phyloP scores from a whole-genome alignment of 1,284 basidiomycete genomes.

The Pseudozyma hubeiensis region DNA sequence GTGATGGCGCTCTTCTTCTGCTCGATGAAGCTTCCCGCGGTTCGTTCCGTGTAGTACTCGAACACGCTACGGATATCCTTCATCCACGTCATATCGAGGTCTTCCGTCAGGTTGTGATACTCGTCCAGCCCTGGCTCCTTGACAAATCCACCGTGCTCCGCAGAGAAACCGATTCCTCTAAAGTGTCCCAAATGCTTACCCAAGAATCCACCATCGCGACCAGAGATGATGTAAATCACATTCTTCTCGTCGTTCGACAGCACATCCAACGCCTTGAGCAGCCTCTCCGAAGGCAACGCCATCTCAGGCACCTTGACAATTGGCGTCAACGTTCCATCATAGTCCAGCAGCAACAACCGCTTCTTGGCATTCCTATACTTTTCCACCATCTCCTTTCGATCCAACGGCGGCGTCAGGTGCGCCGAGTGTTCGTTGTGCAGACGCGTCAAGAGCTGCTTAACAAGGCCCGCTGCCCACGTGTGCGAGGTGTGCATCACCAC shows the following conservation, averaged over 20 bases:
- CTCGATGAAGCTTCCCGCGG: slow-evolving; percentile 94
- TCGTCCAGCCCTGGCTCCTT: slow-evolving; percentile 76
- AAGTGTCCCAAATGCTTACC: slow-evolving; percentile 91
- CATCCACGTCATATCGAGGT: slow-evolving; percentile 98
- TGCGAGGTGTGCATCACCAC: slow-evolving; percentile 94
- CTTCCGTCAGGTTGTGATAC: slow-evolving; percentile 90
- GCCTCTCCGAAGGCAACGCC: slow-evolving; percentile 82
- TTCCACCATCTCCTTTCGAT: slow-evolving; percentile 75
- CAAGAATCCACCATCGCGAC: slow-evolving; percentile 92
- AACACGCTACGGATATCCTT: slow-evolving; percentile 93
- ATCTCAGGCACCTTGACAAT: slow-evolving; percentile 93
- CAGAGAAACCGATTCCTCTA: slow-evolving; percentile 84
- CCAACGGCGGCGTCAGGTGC: slow-evolving; percentile 86
- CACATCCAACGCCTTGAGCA: slow-evolving; percentile 79
- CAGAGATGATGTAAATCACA: slow-evolving; percentile 95
- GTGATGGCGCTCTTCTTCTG: slow-evolving; percentile 96
- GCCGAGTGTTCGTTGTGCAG: slow-evolving; percentile 84
- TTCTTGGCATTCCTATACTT: slow-evolving; percentile 81
- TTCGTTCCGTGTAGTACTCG: slow-evolving; percentile 92
- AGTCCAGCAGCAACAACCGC: slow-evolving; percentile 93
- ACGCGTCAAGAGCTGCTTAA: slow-evolving; percentile 87
- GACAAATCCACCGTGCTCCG: slow-evolving; percentile 96
- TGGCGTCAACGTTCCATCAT: slow-evolving; percentile 95
- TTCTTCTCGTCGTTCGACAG: slow-evolving; percentile 85
- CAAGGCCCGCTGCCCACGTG: slow-evolving; percentile 92